Percentiles rank a stretch among this genome's conserved stretches.
Evolutionary conservation across 768 basidiomycete species (phyloP).

Genomic region (Rhodosporidiobolus odoratus): DNA sequence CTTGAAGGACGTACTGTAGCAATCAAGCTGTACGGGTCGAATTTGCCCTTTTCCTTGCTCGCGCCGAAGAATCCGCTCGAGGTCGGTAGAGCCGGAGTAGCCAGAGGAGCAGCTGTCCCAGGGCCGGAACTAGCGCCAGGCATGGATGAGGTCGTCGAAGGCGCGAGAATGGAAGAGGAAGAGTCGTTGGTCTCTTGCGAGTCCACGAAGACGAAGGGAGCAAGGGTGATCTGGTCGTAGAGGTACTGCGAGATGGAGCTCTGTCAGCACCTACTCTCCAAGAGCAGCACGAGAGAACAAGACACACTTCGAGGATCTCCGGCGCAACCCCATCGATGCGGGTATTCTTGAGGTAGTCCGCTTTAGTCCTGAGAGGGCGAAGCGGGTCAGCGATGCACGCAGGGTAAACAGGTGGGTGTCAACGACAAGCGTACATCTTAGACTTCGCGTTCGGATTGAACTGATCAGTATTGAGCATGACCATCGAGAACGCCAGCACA

Average conservation of each 20-base stretch:
- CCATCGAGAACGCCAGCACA: slow-evolving; percentile 91
- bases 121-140: too few species aligned
- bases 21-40: slow-evolving; percentile 90
- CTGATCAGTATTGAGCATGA: slow-evolving; percentile 93
- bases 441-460: slow-evolving; percentile 97
- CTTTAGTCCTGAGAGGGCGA: slow-evolving; percentile 55
- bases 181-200: slow-evolving; percentile 53
- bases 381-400: background rate
- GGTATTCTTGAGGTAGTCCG: slow-evolving; percentile 90
- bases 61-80: slow-evolving; percentile 45
- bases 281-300: background rate
- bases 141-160: too few species aligned
- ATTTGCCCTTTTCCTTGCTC: slow-evolving; percentile 60
- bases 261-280: too few species aligned
- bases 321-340: slow-evolving; percentile 72
- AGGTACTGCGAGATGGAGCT: slow-evolving; percentile 59
- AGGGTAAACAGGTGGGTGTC: background rate
- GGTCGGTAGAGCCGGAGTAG: too few species aligned
- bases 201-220: slow-evolving; percentile 94
- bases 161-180: slow-evolving; percentile 7
- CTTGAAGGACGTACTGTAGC: slow-evolving; percentile 62
- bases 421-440: slow-evolving; percentile 61
- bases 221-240: slow-evolving; percentile 93
- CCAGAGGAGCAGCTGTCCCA: too few species aligned
- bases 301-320: slow-evolving; percentile 75